These are phyloP conservation scores for Fonsecaea nubica DNA, from an alignment of 2,329 filamentous ascomycete species.

Conservation along the genomic window DNA sequence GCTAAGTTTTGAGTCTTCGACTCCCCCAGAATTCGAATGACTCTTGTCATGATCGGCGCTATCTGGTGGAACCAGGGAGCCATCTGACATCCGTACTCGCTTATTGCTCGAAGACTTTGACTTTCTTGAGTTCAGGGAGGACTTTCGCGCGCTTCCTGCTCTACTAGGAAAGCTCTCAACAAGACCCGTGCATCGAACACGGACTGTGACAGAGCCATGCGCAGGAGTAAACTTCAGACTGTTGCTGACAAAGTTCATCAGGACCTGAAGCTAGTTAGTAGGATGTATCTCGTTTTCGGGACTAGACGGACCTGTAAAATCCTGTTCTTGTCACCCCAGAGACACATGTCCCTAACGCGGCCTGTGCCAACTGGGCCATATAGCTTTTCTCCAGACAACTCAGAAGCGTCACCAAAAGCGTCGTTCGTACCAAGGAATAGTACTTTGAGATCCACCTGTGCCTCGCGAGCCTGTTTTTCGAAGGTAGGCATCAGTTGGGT, in stretches of 20 bases:
- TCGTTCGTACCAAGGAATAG: conserved; percentile 67
- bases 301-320: conserved; percentile 74
- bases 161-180: conserved; percentile 31
- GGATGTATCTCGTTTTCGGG: background rate
- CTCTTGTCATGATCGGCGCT: conserved; percentile 28
- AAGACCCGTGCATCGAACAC: conserved; percentile 69
- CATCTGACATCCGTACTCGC: conserved; percentile 39
- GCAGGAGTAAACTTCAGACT: conserved; percentile 87
- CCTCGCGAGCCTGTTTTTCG: conserved; percentile 84
- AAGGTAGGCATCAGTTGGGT: conserved; percentile 86
- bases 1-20: conserved; percentile 49
- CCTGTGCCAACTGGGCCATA: conserved; percentile 71
- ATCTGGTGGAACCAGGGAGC: conserved; percentile 33
- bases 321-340: conserved; percentile 91
- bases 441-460: conserved; percentile 74
- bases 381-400: conserved; percentile 53
- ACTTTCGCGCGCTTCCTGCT: conserved; percentile 42
- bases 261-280: conserved; percentile 39
- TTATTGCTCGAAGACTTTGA: conserved; percentile 39
- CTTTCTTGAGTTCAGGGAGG: conserved; percentile 45
- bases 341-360: conserved; percentile 79
- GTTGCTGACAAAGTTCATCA: conserved; percentile 92
- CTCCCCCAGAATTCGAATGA: conserved; percentile 25
- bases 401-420: conserved; percentile 39
- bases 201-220: conserved; percentile 75